These are phyloP conservation scores for Seiridium unicorne DNA, from an alignment of 2,329 filamentous ascomycete genomes.

Conservation along the genomic window DNA sequence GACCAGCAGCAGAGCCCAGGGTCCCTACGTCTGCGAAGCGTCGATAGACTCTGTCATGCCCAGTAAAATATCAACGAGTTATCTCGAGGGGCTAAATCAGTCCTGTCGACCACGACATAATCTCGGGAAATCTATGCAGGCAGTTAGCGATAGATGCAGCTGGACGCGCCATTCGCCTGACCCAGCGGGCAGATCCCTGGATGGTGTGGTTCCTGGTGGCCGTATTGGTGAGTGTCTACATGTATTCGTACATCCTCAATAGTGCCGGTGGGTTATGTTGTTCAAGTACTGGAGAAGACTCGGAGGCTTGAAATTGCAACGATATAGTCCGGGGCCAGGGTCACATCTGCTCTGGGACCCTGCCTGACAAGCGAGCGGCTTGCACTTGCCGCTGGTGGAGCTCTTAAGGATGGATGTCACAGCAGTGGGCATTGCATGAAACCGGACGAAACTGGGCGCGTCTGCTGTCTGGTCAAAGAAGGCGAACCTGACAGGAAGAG, in stretches of 20 bases:
- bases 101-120: constrained; percentile 23
- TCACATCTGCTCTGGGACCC: not conserved
- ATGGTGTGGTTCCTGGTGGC: constrained; percentile 14
- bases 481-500: too few species aligned
- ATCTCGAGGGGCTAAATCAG: constrained; percentile 25
- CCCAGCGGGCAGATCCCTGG: constrained; percentile 24
- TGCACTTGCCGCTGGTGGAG: not conserved
- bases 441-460: too few species aligned
- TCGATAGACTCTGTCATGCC: constrained; percentile 20
- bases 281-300: constrained; percentile 4
- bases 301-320: not conserved
- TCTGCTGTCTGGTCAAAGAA: too few species aligned
- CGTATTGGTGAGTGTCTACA: constrained; percentile 11
- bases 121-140: constrained; percentile 36
- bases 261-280: constrained; percentile 2
- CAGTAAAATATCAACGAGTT: constrained; percentile 38
- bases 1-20: constrained; percentile 15
- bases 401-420: not conserved
- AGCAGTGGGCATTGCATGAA: too few species aligned
- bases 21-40: constrained; percentile 10
- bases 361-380: constrained; percentile 2
- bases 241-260: constrained; percentile 18
- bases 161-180: constrained; percentile 12
- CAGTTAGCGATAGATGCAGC: constrained; percentile 29
- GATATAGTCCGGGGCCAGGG: constrained; percentile 4